Evolutionary conservation across 2,329 filamentous ascomycete genomes (phyloP).

Genomic region (Neonectria hederae): DNA sequence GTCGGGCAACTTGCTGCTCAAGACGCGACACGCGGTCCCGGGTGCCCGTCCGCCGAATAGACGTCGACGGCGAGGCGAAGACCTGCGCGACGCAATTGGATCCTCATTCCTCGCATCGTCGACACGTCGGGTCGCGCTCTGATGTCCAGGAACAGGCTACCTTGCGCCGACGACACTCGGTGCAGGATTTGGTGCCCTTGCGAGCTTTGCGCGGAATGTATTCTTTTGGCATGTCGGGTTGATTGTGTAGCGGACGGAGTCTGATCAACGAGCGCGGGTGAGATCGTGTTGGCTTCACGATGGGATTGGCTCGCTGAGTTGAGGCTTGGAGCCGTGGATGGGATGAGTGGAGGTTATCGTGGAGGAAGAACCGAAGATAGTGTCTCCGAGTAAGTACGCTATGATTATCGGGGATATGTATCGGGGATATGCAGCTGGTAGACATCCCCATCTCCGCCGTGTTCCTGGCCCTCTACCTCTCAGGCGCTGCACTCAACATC

Average conservation of each 20-base stretch:
- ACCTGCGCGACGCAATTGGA: background rate
- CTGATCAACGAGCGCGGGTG: background rate
- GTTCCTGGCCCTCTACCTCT: background rate
- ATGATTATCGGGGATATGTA: too few relatives aligned
- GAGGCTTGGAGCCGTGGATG: background rate
- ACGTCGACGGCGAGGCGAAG: background rate
- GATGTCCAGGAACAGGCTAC: slow-evolving; percentile 1
- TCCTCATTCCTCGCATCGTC: slow-evolving; percentile 1
- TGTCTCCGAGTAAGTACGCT: background rate
- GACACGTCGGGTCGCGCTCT: background rate
- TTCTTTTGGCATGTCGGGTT: background rate
- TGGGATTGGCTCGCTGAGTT: background rate
- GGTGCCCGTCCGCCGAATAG: background rate
- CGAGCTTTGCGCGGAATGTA: background rate
- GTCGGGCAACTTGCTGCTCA: background rate
- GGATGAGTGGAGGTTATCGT: background rate
- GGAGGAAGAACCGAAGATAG: background rate
- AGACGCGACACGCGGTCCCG: background rate
- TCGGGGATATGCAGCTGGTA: too few relatives aligned
- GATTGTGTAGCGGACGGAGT: background rate
- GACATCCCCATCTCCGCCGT: background rate
- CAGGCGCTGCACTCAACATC: background rate
- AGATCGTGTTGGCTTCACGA: background rate
- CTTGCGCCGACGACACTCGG: slow-evolving; percentile 7
- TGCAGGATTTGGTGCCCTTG: slow-evolving; percentile 2